phyloP scores from a whole-genome alignment of 805 yeast genomes.

The Nakazawaea laoshanensis region DNA sequence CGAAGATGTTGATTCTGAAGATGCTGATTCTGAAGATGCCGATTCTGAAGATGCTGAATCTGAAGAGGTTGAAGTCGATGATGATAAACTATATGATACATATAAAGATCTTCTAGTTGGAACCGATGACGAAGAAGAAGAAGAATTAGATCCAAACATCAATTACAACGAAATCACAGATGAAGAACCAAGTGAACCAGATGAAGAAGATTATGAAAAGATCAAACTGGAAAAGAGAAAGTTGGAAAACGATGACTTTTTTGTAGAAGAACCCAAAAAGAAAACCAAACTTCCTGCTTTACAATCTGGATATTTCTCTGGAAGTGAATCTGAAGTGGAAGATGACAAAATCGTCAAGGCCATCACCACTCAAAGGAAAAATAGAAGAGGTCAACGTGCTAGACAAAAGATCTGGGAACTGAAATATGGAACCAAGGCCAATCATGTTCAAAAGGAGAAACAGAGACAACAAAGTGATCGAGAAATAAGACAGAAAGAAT shows the following conservation, averaged over 20 bases:
- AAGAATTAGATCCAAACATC: slow-evolving; percentile 23
- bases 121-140: slow-evolving; percentile 34
- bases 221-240: slow-evolving; percentile 8
- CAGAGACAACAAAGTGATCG: slow-evolving; percentile 46
- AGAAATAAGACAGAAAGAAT: slow-evolving; percentile 53
- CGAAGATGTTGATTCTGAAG: slow-evolving; percentile 15
- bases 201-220: slow-evolving; percentile 6
- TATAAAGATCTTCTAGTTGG: slow-evolving; percentile 34
- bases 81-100: slow-evolving; percentile 15
- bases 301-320: slow-evolving; percentile 77
- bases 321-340: slow-evolving; percentile 44
- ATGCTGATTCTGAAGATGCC: slow-evolving; percentile 12
- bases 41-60: slow-evolving; percentile 16
- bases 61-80: slow-evolving; percentile 14
- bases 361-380: slow-evolving; percentile 54
- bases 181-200: slow-evolving; percentile 42
- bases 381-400: slow-evolving; percentile 95
- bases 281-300: slow-evolving; percentile 54
- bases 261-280: slow-evolving; percentile 18
- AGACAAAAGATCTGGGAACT: slow-evolving; percentile 94
- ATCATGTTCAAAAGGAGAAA: slow-evolving; percentile 66
- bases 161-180: slow-evolving; percentile 59
- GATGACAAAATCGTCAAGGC: slow-evolving; percentile 44
- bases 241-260: slow-evolving; percentile 31
- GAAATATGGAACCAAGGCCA: slow-evolving; percentile 80